These are phyloP conservation scores for Heliosperma pusillum DNA, from an alignment of 148 eudicot species.

Conservation along the genomic window DNA sequence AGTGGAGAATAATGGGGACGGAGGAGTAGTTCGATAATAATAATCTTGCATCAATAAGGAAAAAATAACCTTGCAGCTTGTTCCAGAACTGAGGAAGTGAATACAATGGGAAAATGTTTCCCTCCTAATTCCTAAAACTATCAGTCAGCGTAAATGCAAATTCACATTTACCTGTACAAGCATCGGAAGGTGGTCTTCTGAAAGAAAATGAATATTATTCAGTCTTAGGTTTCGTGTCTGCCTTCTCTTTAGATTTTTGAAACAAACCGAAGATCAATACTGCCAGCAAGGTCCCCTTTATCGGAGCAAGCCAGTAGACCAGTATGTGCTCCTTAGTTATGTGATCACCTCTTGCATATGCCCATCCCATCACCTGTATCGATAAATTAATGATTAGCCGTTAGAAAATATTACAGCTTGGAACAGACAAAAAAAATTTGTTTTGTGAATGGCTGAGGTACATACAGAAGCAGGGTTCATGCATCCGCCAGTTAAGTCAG, in stretches of 20 bases:
- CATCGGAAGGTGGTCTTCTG: background rate
- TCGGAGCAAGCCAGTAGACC: conserved; percentile 95
- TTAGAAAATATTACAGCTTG: background rate
- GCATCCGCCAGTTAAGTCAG: conserved; percentile 92
- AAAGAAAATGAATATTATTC: conserved; percentile 20
- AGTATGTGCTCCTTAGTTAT: conserved; percentile 76
- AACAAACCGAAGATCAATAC: conserved; percentile 55
- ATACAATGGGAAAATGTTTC: conserved; percentile 20
- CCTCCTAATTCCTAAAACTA: background rate
- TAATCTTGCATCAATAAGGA: background rate
- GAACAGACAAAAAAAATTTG: background rate
- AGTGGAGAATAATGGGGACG: background rate
- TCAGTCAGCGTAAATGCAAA: background rate
- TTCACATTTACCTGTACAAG: background rate
- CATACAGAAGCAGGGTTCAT: conserved; percentile 95
- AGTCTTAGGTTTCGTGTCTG: conserved; percentile 36
- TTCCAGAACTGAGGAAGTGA: background rate
- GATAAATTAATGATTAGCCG: background rate
- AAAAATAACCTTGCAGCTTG: conserved; percentile 17
- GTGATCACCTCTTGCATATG: conserved; percentile 85
- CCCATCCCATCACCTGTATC: conserved; percentile 89
- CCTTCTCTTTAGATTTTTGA: conserved; percentile 31
- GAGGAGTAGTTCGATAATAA: background rate
- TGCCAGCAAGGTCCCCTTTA: conserved; percentile 66
- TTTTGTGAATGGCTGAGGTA: conserved; percentile 2